Conservation (phyloP, 2,329 filamentous ascomycete genomes). For the Sporothrix protearum region DNA sequence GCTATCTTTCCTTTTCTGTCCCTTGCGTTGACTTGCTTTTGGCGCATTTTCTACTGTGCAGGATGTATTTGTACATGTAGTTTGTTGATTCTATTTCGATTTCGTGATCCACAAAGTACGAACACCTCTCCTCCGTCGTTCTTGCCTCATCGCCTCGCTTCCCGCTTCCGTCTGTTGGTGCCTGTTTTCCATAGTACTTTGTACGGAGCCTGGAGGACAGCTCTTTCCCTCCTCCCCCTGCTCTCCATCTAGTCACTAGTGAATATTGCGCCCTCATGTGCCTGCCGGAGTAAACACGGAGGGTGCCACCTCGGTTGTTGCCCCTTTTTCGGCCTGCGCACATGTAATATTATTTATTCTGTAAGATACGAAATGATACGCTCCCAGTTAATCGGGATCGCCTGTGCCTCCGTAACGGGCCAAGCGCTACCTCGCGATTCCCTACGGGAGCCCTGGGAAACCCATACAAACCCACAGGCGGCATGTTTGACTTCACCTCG, state of each 20-base stretch:
- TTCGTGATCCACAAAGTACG: not conserved
- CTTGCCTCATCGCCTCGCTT: constrained; percentile 1
- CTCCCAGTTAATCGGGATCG: not conserved
- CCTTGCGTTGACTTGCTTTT: not conserved
- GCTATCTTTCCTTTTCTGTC: not conserved
- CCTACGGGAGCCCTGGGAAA: not conserved
- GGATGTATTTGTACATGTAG: not conserved
- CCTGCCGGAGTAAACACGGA: not conserved
- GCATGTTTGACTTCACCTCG: not conserved
- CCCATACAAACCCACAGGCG: not conserved
- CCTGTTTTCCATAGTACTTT: too few relatives aligned
- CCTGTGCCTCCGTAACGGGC: not conserved
- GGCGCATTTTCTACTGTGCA: not conserved
- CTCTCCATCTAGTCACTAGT: not conserved
- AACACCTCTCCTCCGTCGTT: not conserved
- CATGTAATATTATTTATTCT: not conserved
- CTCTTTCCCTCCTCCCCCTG: not conserved
- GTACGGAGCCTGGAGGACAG: not conserved
- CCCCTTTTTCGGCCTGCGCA: not conserved
- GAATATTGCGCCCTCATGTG: not conserved
- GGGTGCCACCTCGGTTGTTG: not conserved
- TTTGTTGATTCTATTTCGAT: not conserved
- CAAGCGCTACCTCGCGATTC: not conserved
- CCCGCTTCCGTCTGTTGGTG: not conserved
- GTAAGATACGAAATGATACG: too few relatives aligned